Conservation (phyloP, 345 rosid genomes). For the Bruguiera gymnorhiza region DNA sequence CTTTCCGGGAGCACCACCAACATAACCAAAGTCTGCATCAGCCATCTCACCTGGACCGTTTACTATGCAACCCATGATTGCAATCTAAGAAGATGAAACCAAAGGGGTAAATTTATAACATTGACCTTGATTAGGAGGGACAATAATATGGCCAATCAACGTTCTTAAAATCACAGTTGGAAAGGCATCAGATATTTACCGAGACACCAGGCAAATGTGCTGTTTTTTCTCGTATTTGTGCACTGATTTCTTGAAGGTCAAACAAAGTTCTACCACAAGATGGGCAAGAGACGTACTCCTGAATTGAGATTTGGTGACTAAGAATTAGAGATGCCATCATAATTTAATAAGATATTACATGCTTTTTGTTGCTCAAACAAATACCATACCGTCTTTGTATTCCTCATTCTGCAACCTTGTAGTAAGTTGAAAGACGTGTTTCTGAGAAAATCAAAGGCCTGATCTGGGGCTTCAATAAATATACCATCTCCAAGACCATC, state of each 20-base stretch:
- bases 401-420: constrained; percentile 99
- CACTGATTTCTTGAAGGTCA: constrained; percentile 96
- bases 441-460: constrained; percentile 86
- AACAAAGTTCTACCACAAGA: constrained; percentile 97
- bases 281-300: constrained; percentile 95
- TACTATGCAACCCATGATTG: constrained; percentile 98
- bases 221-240: constrained; percentile 85
- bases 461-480: constrained; percentile 76
- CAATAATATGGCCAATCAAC: neutral
- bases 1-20: constrained; percentile 97
- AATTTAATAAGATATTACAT: neutral
- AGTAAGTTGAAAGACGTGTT: constrained; percentile 88
- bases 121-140: neutral
- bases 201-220: constrained; percentile 97
- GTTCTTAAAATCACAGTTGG: neutral
- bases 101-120: neutral
- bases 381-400: constrained; percentile 81
- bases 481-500: constrained; percentile 98
- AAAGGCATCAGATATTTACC: constrained; percentile 38
- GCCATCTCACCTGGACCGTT: constrained; percentile 99
- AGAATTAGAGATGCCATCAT: constrained; percentile 1
- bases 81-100: constrained; percentile 47
- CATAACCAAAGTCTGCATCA: constrained; percentile 96
- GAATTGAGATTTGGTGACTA: constrained; percentile 18
- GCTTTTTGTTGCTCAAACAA: neutral